A percentile compares a stretch with the other conserved stretches of the same genome.
Conservation (phyloP, 208 protist species). For the Acanthamoeba lenticulata region DNA sequence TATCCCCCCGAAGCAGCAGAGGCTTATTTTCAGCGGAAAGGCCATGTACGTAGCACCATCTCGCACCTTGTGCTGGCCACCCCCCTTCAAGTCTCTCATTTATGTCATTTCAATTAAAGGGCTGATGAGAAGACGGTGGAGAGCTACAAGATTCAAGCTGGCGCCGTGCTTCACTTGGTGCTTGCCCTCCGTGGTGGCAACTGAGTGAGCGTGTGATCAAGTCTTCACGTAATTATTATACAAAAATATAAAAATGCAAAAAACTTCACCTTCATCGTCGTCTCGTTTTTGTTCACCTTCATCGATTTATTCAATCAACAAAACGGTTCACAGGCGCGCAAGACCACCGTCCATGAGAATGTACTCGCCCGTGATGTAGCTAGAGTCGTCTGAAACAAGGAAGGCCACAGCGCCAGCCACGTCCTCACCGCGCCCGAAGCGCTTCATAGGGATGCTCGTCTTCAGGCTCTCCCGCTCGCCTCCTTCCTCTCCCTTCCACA, state of each 20-base stretch:
- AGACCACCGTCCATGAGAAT: slow-evolving; percentile 18
- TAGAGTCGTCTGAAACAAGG: not conserved
- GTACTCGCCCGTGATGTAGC: slow-evolving; percentile 20
- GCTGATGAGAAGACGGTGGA: slow-evolving; percentile 85
- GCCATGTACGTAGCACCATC: slow-evolving; percentile 72
- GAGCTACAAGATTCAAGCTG: slow-evolving; percentile 90
- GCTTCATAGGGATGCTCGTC: not conserved
- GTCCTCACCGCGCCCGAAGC: slow-evolving; percentile 15
- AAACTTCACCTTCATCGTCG: not conserved
- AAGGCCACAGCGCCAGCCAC: slow-evolving; percentile 47
- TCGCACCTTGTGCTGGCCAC: not conserved
- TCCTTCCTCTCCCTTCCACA: not conserved
- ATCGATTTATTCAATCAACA: not conserved
- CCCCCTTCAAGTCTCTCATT: slow-evolving; percentile 80
- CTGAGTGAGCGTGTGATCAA: not conserved
- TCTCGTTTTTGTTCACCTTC: not conserved
- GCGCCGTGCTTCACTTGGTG: slow-evolving; percentile 90
- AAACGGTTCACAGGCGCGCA: not conserved
- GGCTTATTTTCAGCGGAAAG: slow-evolving; percentile 87
- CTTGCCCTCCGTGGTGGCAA: slow-evolving; percentile 82
- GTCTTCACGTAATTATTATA: not conserved
- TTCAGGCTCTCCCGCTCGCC: not conserved
- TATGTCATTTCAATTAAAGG: slow-evolving; percentile 80
- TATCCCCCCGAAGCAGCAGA: slow-evolving; percentile 89
- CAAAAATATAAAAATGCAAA: not conserved